Evolutionary conservation across 2,329 filamentous ascomycete genomes (phyloP), one percentile per base, ranked within the genome.

Genomic region (Trichocomaceae sp.): DNA sequence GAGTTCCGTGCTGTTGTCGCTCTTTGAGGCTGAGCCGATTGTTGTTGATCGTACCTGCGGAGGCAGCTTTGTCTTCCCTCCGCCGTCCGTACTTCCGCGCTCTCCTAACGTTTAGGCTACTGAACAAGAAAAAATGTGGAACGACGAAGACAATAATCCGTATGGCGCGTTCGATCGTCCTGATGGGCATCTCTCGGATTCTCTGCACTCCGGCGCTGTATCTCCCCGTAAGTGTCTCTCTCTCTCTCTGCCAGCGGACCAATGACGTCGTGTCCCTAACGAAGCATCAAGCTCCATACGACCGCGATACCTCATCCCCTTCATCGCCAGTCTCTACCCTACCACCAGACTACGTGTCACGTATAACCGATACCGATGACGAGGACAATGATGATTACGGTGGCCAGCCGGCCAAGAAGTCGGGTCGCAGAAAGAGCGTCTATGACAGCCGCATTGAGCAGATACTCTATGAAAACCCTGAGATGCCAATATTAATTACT

Each of bases 121-220:
- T 46, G 29, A 31, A 31, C 35, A 20, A 80, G n/a, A n/a, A n/a
- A n/a, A 64, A 63, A 97, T 97, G 92, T 97, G 92, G 92, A 95
- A 96, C 80, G 91, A 97, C 78, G 92, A 97, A 76, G 90, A 97
- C 69, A 97, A 97, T 75, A 97, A 97, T 71, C 92, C 92, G 5
- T 96, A 97, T 68, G 91, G 90, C 65, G 92, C 89, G 72, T 96
- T 95, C 76, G 88, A 93, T 71, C 87, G 88, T 64, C 84, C 88
- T 65, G 88, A 95, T 72, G 88, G 88, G 59, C 83, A 87, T 69
- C 80, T 83, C 46, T 89, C 79, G 19, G 83, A 86, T 66, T 83
- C 85, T 20, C 76, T 83, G 53, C 87, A 85, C 39, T 84, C 85
- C 47, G 54, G 54, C 23, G 66, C 66, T n/a, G 59, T 72, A 55